phyloP scores from a whole-genome alignment of 306 rosid species.

The Trifolium pratense region DNA sequence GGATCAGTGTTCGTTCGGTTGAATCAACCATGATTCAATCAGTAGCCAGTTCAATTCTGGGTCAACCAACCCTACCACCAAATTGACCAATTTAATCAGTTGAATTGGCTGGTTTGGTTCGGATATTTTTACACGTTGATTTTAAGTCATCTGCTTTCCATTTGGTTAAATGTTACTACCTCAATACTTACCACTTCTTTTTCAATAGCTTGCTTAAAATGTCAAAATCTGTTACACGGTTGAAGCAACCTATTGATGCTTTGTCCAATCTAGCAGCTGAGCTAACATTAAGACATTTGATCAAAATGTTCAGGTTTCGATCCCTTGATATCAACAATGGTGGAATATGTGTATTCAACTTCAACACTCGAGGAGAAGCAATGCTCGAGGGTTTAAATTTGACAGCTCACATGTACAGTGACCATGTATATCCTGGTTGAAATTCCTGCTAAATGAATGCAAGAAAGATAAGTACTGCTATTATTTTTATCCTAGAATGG shows the following conservation, averaged over 20 bases:
- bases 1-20: no score
- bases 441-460: slow-evolving; percentile 19
- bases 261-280: slow-evolving; percentile 13
- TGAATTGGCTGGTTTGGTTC: no score
- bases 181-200: neutral
- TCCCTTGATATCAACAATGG: slow-evolving; percentile 72
- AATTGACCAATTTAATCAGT: no score
- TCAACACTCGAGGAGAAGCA: slow-evolving; percentile 78
- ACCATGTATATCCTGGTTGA: slow-evolving; percentile 66
- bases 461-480: slow-evolving; percentile 3
- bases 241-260: slow-evolving; percentile 7
- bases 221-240: slow-evolving; percentile 22
- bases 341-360: slow-evolving; percentile 67
- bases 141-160: no score
- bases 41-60: no score
- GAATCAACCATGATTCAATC: no score
- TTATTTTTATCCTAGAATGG: neutral
- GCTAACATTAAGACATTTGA: slow-evolving; percentile 32
- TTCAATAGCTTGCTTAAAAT: slow-evolving; percentile 27
- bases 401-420: slow-evolving; percentile 77
- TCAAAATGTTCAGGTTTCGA: slow-evolving; percentile 64
- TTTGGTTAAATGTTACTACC: no score
- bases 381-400: slow-evolving; percentile 71
- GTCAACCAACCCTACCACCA: no score
- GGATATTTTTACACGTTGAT: no score